Base-by-base conservation (phyloP, 176 grass and related monocot species). In the Triticum monococcum region DNA sequence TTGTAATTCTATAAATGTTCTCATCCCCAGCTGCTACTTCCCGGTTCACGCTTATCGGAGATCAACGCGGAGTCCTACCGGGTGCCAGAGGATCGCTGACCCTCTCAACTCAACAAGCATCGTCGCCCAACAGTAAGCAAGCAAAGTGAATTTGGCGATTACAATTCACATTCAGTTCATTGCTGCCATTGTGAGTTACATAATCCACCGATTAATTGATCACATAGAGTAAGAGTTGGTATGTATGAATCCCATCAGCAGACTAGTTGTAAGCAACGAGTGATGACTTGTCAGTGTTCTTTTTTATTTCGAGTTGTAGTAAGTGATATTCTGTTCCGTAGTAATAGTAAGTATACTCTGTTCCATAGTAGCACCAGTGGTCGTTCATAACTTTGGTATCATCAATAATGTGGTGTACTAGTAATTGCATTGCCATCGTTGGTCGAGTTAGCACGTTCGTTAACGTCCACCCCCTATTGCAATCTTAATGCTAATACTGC, bases 31-130 rank as follows among this genome's bases (percentile, higher is more conserved):
- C 16, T 41, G 83, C 77, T 97, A 54, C 90, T 90, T 26, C 94
- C 94, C 18, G 94, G 94, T 3, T 74, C 82, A 66, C 92, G 90
- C 90, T 85, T 97, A 12, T 88, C 92, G 25, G 94, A 94, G 94
- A 88, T 97, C 86, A 97, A 90, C 70, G 68, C 70, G 32, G 94
- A 97, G 50, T 62, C 88, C 40, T 97, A 97, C 90, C 86, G 89
- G 46, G 94, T 97, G 72, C 87, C 86, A 12, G 94, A 97, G 33
- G 87, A 90, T 18, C 86, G 83, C 70, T 89, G 75, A 92, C 33
- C 68, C 22, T 33, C 36, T 69, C 10, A 60, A 8, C 37, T 79
- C 20, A n/a, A 12, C 41, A 45, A 40, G 28, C 68, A 41, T 26
- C 78, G 56, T 17, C 79, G 59, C 1, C 70, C 13, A 52, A 11